Base-by-base conservation (phyloP, 495 filamentous ascomycete genomes). In the Podospora conica region DNA sequence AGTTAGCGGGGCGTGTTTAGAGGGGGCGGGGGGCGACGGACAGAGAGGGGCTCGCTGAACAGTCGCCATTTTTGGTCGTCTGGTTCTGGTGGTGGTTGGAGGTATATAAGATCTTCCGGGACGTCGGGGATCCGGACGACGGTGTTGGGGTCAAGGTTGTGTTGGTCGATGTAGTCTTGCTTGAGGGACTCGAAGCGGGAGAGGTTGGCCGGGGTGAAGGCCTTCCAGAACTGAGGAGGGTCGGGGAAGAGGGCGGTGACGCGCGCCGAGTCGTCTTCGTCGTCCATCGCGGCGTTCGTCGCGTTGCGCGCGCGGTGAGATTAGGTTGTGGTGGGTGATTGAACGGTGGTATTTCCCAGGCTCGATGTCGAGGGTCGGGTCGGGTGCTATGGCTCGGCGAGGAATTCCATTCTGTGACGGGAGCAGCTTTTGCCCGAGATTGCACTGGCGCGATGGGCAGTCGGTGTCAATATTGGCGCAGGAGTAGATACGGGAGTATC, bases 151-250 rank as follows among this genome's bases (percentile, higher is more conserved):
- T 74, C 63, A 60, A 66, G 66, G 67, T 77, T 82, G 75, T 64
- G 78, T 65, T 40, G 71, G 23, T 67, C 76, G 68, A 65, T 79
- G 73, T 76, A 78, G 59, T 73, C 73, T 63, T 70, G 74, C 70
- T 71, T 81, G 71, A 71, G 81, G 69, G 81, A 70, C 40, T 89
- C 81, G 58, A 96, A 84, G 33, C 83, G 87, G 24, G 85, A 76
- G 66, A 95, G 71, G 75, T 96, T 97, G 0, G 88, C 85, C 3
- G 85, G 71, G 0, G 91, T 97, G 79, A 98, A 98, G 74, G 88
- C 82, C 68, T 91, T 89, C 86, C 91, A 98, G 81, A 96, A 93
- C 3, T 90, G 88, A 22, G 95, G 95, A 4, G 95, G 95, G 18
- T 90, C 83, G 20, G 95, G 94, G 77, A 92, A 82, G 23, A 78